Evolutionary conservation across 2,329 filamentous ascomycete species (phyloP).

Genomic region (Aspergillus aculeatus): DNA sequence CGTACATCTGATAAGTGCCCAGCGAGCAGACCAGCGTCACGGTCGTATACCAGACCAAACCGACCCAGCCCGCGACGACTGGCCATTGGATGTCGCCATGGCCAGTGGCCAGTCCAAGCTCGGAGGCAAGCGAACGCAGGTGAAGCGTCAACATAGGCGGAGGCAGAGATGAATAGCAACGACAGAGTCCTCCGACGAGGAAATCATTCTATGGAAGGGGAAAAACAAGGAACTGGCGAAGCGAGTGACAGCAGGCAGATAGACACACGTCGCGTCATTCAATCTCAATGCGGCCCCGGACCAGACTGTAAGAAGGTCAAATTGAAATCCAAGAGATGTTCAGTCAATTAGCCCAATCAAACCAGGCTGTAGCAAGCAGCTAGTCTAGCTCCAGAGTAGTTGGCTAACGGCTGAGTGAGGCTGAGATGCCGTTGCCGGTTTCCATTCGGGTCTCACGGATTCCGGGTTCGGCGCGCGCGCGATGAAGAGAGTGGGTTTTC

Average conservation of each 20-base stretch:
- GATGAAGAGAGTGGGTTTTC: neutral
- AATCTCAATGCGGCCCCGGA: neutral
- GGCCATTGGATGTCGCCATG: slow-evolving; percentile 32
- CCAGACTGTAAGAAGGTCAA: neutral
- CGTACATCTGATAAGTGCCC: slow-evolving; percentile 60
- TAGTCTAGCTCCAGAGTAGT: too few relatives aligned
- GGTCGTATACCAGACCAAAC: slow-evolving; percentile 56
- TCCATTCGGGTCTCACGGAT: slow-evolving; percentile 12
- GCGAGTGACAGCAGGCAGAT: neutral
- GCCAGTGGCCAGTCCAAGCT: slow-evolving; percentile 24
- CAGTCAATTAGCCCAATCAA: neutral
- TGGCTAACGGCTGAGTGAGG: neutral
- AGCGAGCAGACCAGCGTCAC: slow-evolving; percentile 58
- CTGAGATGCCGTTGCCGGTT: neutral
- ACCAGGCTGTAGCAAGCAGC: neutral
- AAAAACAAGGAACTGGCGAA: neutral
- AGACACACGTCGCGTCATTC: too few relatives aligned
- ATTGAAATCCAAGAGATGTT: too few relatives aligned
- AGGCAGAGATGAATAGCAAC: slow-evolving; percentile 8
- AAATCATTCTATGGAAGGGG: slow-evolving; percentile 18
- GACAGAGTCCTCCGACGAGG: slow-evolving; percentile 7
- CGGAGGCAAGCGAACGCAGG: slow-evolving; percentile 20
- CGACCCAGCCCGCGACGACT: slow-evolving; percentile 47
- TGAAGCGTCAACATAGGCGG: slow-evolving; percentile 32
- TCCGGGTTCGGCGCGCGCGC: neutral